These are phyloP conservation scores for Xylariales sp. DNA, from an alignment of 2,329 filamentous ascomycete genomes.

Conservation along the genomic window DNA sequence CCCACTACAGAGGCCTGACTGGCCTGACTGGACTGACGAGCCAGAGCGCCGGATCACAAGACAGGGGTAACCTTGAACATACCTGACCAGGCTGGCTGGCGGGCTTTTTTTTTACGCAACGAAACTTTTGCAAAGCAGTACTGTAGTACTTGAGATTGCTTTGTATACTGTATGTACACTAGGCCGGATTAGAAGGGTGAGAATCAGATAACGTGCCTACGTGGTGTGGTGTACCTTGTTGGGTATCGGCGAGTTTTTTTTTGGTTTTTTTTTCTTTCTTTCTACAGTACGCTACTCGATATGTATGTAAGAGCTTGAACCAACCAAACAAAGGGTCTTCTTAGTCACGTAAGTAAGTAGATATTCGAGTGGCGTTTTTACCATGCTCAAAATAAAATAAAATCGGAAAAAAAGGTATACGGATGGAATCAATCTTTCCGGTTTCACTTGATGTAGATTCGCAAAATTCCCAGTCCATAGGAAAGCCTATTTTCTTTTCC, in stretches of 20 bases:
- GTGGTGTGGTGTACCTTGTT: slow-evolving; percentile 8
- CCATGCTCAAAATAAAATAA: background rate
- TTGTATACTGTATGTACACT: slow-evolving; percentile 8
- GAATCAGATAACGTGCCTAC: slow-evolving; percentile 19
- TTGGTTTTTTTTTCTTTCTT: no score
- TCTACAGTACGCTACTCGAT: no score
- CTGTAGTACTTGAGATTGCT: slow-evolving; percentile 1
- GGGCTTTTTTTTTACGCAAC: slow-evolving; percentile 31
- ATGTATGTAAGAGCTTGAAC: no score
- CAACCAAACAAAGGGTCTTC: background rate
- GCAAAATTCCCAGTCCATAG: background rate
- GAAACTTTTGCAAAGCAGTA: slow-evolving; percentile 28
- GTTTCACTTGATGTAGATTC: background rate
- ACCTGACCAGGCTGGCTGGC: slow-evolving; percentile 14
- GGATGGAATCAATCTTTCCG: background rate
- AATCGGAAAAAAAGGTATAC: background rate
- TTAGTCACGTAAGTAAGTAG: background rate
- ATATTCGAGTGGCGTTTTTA: no score
- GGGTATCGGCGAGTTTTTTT: slow-evolving; percentile 9
- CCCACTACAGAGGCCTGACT: slow-evolving; percentile 18
- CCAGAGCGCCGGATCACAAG: slow-evolving; percentile 30
- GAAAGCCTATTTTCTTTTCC: background rate
- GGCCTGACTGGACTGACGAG: slow-evolving; percentile 5
- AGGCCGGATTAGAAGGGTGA: slow-evolving; percentile 8
- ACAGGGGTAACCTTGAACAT: slow-evolving; percentile 31